Base-by-base conservation (phyloP, 2,329 filamentous ascomycete genomes). In the Diaporthe vaccinii region DNA sequence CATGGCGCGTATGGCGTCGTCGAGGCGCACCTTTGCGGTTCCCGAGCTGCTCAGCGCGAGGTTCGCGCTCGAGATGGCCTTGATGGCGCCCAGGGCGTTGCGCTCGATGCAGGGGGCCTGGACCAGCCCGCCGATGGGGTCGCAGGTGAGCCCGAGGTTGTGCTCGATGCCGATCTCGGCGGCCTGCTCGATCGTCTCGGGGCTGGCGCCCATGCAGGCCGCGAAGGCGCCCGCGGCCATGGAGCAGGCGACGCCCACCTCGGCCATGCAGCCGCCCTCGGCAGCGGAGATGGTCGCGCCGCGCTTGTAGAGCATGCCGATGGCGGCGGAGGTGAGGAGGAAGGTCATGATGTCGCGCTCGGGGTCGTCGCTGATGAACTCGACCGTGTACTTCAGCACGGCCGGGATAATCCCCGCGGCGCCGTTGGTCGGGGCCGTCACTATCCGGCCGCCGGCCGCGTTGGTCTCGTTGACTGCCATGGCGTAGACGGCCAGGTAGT, bases 401-500 rank as follows among this genome's bases (percentile, higher is more conserved):
- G 87, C 83, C 1, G 87, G 87, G 70, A 88, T 88, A 78, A 88
- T 89, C 36, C 87, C 87, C 1, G 87, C 87, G 0, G 87, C 87
- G 20, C 87, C 87, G 76, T 89, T 89, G 28, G 87, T 89, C 2
- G 87, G 87, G 1, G 87, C 87, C 2, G 87, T 89, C 25, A 89
- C 87, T 75, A 89, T 87, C 41, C 87, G 85, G 0, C 87, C 87
- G 17, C 87, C 87, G 0, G 84, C 86, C 2, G 87, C 87, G 73
- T 89, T 89, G n/a, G 87, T 89, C 79, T 89, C 87, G 77, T 89
- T 89, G 34, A 89, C 87, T 0, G 87, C 87, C 28, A 88, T 88
- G 53, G 87, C 87, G 75, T 88, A 89, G 0, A 88, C 87, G 1
- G 85, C 85, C 12, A 89, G 79, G 73, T 89, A 87, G 74, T 89